Evolutionary conservation across 805 yeast genomes (phyloP).

Genomic region (Torulaspora gathmanii): DNA sequence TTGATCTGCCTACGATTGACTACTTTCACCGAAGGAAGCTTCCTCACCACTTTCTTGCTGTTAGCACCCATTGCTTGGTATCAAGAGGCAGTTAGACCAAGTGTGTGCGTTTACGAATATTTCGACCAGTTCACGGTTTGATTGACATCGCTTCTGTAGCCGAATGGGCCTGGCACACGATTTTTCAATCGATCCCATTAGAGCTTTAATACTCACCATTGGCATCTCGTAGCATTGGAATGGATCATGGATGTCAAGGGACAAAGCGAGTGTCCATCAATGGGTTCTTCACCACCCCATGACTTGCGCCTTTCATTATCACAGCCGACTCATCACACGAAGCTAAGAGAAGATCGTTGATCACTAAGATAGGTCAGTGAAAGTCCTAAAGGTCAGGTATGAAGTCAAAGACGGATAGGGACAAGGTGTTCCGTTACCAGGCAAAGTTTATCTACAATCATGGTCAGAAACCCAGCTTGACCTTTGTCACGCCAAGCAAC

Average conservation of each 20-base stretch:
- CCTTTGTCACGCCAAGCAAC: slow-evolving; percentile 21
- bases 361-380: not conserved
- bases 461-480: slow-evolving; percentile 24
- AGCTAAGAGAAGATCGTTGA: not conserved
- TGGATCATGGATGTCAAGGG: not conserved
- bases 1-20: slow-evolving; percentile 41
- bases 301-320: slow-evolving; percentile 1
- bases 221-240: not conserved
- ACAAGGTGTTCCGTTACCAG: slow-evolving; percentile 8
- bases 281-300: not conserved
- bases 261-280: not conserved
- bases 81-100: not conserved
- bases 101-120: not conserved
- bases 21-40: slow-evolving; percentile 28
- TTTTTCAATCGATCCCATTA: not conserved
- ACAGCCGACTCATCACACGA: not conserved
- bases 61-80: slow-evolving; percentile 3
- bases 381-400: not conserved
- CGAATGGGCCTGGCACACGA: not conserved
- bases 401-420: slow-evolving; percentile 3
- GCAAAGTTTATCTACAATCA: slow-evolving; percentile 21
- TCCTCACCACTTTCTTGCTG: slow-evolving; percentile 13
- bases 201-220: not conserved
- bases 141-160: not conserved
- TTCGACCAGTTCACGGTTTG: not conserved